These are phyloP conservation scores for Nicotiana attenuata DNA, from an alignment of 257 asterid genomes.

Conservation along the genomic window DNA sequence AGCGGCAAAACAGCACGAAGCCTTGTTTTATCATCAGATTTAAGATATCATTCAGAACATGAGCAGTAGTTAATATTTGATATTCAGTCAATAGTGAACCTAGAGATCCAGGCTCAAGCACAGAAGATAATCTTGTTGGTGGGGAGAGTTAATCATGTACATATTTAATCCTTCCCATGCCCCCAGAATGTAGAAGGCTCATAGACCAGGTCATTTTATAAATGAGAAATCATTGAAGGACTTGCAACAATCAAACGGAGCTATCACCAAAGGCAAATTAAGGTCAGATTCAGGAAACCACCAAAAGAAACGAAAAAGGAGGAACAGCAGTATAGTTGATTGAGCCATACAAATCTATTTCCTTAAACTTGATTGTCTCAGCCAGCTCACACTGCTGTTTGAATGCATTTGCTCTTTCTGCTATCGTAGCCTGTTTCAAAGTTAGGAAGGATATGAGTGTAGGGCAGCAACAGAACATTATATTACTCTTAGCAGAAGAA, in stretches of 20 bases:
- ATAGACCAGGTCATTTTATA: neutral
- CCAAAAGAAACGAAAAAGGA: constrained; percentile 10
- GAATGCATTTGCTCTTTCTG: constrained; percentile 85
- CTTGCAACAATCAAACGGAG: neutral
- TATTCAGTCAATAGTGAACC: neutral
- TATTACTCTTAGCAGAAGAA: neutral
- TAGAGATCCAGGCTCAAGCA: neutral
- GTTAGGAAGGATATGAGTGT: neutral
- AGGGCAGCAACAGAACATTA: constrained; percentile 8
- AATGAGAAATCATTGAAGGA: neutral
- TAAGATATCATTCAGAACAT: neutral
- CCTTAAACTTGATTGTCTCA: constrained; percentile 92
- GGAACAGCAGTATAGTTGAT: constrained; percentile 7
- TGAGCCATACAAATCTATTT: constrained; percentile 82
- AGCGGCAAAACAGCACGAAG: neutral
- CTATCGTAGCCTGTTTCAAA: constrained; percentile 70
- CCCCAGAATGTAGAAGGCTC: neutral
- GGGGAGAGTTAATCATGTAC: neutral
- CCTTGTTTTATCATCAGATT: neutral
- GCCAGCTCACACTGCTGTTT: constrained; percentile 80
- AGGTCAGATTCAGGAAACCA: constrained; percentile 4
- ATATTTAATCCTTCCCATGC: neutral
- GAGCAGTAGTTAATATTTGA: neutral
- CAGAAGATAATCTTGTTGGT: neutral
- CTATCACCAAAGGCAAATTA: neutral